Evolutionary conservation across 768 basidiomycete species (phyloP).

Genomic region (Russula virescens): DNA sequence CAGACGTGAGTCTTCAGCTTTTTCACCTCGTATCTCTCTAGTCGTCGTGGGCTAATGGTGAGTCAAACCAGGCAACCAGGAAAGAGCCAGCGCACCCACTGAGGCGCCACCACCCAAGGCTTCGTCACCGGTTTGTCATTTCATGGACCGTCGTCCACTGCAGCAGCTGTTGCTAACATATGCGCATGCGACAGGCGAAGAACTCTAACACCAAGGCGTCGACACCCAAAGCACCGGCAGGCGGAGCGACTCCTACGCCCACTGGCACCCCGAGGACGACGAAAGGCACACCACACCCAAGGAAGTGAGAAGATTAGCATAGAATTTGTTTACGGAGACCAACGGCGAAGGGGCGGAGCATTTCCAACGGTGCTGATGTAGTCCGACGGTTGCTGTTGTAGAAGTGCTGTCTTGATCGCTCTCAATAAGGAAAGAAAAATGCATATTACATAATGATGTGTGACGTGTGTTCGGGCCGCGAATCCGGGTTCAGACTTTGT

Average conservation of each 20-base stretch:
- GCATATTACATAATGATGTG: too few relatives aligned
- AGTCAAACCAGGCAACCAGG: not conserved
- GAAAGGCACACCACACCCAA: not conserved
- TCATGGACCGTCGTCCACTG: not conserved
- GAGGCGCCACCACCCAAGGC: not conserved
- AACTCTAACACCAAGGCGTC: not conserved
- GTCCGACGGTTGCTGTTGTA: too few relatives aligned
- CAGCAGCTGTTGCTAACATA: not conserved
- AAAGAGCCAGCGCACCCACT: not conserved
- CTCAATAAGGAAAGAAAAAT: too few relatives aligned
- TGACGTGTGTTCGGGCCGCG: too few relatives aligned
- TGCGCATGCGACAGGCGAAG: not conserved
- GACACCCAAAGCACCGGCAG: not conserved
- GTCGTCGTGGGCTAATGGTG: not conserved
- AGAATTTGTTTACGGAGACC: not conserved
- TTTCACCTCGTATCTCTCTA: not conserved
- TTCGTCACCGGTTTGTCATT: slow-evolving; percentile 2
- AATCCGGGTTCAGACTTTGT: too few relatives aligned
- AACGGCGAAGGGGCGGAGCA: not conserved
- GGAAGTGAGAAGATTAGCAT: not conserved
- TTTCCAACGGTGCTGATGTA: not conserved
- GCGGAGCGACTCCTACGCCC: not conserved
- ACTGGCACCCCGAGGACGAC: too few relatives aligned
- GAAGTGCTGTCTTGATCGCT: too few relatives aligned
- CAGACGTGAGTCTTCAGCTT: slow-evolving; percentile 5